Conservation (phyloP, 148 eudicot genomes). For the Rhododendron williamsianum region DNA sequence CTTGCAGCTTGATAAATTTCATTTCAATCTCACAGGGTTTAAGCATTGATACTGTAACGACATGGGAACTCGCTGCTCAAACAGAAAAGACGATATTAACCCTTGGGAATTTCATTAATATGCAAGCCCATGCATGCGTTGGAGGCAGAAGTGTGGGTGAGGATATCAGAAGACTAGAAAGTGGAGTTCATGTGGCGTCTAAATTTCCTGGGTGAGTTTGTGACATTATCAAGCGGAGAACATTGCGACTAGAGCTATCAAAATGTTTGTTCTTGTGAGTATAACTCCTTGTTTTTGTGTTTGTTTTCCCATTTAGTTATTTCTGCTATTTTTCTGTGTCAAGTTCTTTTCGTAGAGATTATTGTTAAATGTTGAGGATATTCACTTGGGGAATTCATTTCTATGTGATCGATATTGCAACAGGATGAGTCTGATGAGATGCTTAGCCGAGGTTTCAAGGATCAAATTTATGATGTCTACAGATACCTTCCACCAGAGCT, state of each 20-base stretch:
- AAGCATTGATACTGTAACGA: slow-evolving; percentile 85
- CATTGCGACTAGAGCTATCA: slow-evolving; percentile 76
- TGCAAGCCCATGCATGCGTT: slow-evolving; percentile 86
- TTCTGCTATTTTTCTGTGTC: not conserved
- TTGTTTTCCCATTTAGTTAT: not conserved
- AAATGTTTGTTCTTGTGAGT: slow-evolving; percentile 78
- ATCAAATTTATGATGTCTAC: slow-evolving; percentile 96
- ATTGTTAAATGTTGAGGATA: not conserved
- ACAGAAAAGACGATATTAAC: slow-evolving; percentile 75
- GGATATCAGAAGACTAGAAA: slow-evolving; percentile 78
- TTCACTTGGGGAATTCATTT: not conserved
- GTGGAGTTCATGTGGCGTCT: slow-evolving; percentile 92
- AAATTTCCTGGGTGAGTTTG: slow-evolving; percentile 96
- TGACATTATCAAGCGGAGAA: slow-evolving; percentile 94
- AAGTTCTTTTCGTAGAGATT: not conserved
- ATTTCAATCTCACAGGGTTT: slow-evolving; percentile 44
- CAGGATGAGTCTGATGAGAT: slow-evolving; percentile 99
- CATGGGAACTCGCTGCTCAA: slow-evolving; percentile 90
- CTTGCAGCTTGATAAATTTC: not conserved
- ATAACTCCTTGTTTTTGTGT: not conserved
- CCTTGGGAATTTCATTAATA: slow-evolving; percentile 65
- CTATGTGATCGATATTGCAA: not conserved
- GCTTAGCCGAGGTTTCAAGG: slow-evolving; percentile 97
- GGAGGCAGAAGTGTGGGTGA: slow-evolving; percentile 98
- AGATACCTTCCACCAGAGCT: slow-evolving; percentile 96